Evolutionary conservation across 2,329 filamentous ascomycete genomes (phyloP).

Genomic region (Diaporthe ampelina): DNA sequence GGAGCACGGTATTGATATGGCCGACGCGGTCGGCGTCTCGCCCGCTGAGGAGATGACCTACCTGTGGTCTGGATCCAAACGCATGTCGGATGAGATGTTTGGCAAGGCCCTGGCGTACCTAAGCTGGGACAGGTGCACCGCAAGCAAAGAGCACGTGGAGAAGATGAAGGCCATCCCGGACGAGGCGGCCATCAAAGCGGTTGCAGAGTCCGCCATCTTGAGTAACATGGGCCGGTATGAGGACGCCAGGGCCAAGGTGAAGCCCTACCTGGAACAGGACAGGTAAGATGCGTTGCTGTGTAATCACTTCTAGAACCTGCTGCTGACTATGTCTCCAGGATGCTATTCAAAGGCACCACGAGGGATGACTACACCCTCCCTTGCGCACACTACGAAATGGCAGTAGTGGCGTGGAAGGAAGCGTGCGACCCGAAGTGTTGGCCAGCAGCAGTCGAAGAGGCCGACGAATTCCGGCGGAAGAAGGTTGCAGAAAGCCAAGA

Average conservation of each 20-base stretch:
- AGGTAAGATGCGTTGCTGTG: conserved; percentile 56
- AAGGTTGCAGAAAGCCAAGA: conserved; percentile 73
- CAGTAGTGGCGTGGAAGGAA: conserved; percentile 84
- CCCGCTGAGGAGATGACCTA: conserved; percentile 93
- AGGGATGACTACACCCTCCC: conserved; percentile 81
- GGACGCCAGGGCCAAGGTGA: conserved; percentile 76
- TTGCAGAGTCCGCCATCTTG: conserved; percentile 76
- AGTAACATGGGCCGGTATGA: conserved; percentile 73
- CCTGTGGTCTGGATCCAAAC: conserved; percentile 90
- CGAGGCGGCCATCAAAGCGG: conserved; percentile 73
- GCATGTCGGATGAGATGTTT: conserved; percentile 79
- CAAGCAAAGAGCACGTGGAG: conserved; percentile 54
- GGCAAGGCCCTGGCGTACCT: conserved; percentile 74
- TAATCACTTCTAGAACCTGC: not conserved
- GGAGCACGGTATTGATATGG: conserved; percentile 74
- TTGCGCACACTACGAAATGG: conserved; percentile 88
- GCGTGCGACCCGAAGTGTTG: conserved; percentile 57
- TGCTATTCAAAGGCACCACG: conserved; percentile 68
- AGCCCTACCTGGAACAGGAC: conserved; percentile 76
- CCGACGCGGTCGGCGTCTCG: conserved; percentile 84
- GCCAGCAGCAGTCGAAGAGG: conserved; percentile 44
- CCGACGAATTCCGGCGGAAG: conserved; percentile 56
- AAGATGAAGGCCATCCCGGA: conserved; percentile 68
- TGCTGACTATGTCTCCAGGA: conserved; percentile 52
- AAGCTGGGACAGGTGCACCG: conserved; percentile 74